Evolutionary conservation across 805 yeast species (phyloP), one percentile per base, ranked within the genome.

Genomic region (Yamadazyma nakazawae): DNA sequence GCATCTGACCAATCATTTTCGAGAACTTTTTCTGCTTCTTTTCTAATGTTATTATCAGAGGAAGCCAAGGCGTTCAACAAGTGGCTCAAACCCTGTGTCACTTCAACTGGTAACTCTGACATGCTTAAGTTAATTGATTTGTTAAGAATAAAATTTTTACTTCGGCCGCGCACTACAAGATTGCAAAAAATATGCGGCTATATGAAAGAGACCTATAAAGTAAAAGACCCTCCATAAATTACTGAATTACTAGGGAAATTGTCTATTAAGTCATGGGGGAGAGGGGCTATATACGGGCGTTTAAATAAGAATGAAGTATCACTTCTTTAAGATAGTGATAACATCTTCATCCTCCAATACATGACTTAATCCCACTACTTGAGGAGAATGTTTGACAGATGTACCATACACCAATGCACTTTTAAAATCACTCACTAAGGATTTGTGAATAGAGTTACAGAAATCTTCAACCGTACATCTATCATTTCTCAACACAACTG

Each of bases 371-470:
- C 99, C 99, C 40, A 92, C 98, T 55, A 84, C 82, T 71, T 94
- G 99, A 13, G 98, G 98, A 68, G 92, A 97, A 66, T 94, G 99
- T 73, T 94, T 94, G 44, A 92, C 98, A 63, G 96, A 86, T 26
- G 86, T 79, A 32, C 99, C 99, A 62, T 76, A 94, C 1, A 94
- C 99, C 51, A 89, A 79, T 1, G 99, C 99, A 57, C 81, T 85
- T 68, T 89, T 86, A 69, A 94, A 94, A 60, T 94, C 96, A 37
- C 86, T 96, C 34, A 94, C 96, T 62, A 94, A 75, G 35, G 92
- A 83, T 71, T 92, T 94, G 75, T 94, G 99, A 58, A 94, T 94
- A 54, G 90, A 85, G 66, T 89, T 88, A 82, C 99, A 94, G 66
- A 94, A 94, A 66, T 94, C 98, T 66, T 87, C 96, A 38, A 94